A percentile compares a stretch with the other conserved stretches of the same genome.
Conservation (phyloP, 768 basidiomycete genomes). For the Termitomyces sp. region DNA sequence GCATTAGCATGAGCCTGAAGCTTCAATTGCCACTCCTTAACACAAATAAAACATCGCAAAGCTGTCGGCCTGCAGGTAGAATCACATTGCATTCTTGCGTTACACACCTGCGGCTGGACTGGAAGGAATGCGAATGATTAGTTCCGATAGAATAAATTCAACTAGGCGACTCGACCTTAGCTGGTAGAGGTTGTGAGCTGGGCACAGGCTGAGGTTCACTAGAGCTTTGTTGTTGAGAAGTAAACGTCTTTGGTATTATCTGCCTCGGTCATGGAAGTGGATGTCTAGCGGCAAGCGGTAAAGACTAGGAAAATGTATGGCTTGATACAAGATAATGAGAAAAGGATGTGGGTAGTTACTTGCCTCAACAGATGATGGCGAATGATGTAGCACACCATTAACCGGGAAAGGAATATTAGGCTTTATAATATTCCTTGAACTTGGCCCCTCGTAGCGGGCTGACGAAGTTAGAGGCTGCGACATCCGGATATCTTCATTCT, state of each 20-base stretch:
- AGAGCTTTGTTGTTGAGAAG: background rate
- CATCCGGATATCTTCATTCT: too few species aligned
- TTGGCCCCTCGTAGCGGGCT: too few species aligned
- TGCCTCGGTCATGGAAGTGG: background rate
- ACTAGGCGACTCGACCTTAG: too few species aligned
- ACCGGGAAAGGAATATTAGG: background rate
- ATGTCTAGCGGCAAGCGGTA: background rate
- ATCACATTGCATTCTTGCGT: constrained; percentile 5
- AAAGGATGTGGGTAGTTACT: background rate
- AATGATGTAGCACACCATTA: background rate
- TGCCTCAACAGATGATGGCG: too few species aligned
- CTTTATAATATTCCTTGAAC: too few species aligned
- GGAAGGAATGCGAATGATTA: background rate
- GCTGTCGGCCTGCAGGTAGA: constrained; percentile 2
- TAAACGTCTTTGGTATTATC: background rate
- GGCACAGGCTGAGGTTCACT: too few species aligned
- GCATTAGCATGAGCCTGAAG: background rate
- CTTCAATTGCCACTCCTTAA: constrained; percentile 14
- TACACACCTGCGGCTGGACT: constrained; percentile 9
- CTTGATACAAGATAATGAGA: background rate
- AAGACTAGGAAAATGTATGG: background rate
- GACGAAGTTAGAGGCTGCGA: too few species aligned
- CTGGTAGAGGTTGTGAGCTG: background rate
- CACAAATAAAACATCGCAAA: constrained; percentile 11
- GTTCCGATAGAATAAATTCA: background rate